Evolutionary conservation across 495 filamentous ascomycete species (phyloP), one percentile per base, ranked within the genome.

Genomic region (Penicillium lagena): DNA sequence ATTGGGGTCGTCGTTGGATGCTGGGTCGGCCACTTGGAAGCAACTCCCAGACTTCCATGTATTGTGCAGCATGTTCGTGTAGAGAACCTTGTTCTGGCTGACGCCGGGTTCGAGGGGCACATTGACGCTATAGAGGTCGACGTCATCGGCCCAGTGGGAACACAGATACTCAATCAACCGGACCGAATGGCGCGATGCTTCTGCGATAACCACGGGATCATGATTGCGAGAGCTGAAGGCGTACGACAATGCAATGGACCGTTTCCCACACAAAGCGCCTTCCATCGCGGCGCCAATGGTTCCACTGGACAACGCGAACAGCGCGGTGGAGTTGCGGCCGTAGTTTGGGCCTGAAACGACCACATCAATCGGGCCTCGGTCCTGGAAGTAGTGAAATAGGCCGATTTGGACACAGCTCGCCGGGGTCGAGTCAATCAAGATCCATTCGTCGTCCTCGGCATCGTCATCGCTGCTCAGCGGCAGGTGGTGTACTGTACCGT

Each of bases 331-430:
- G 66, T 98, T 98, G 32, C 91, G 73, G 7, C 93, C 93, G 67
- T 95, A 96, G 61, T 98, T 98, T 7, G 93, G 93, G 1, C 93
- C 93, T 10, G 78, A 85, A 6, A 98, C 77, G 4, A 97, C 89
- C 3, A 97, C 68, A 59, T 96, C 91, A 38, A 96, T 71, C 12
- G 80, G 80, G 2, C 81, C 87, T 17, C 80, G 79, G 44, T 87
- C 81, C 45, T 81, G 69, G 71, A 94, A 96, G 72, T 85, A 91
- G 68, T 89, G 87, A 59, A 85, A 83, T 12, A 93, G 77, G 12
- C 87, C 94, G 53, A 96, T 89, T 71, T 95, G 90, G 14, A 86
- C 87, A 65, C 87, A 96, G 48, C 75, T 85, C 2, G 87, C 91
- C 15, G 87, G 93, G 9, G 87, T 96, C 32, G 83, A 87, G 63